Evolutionary conservation across 495 filamentous ascomycete species (phyloP), one percentile per base, ranked within the genome.

Genomic region (Chaetomium fimeti): DNA sequence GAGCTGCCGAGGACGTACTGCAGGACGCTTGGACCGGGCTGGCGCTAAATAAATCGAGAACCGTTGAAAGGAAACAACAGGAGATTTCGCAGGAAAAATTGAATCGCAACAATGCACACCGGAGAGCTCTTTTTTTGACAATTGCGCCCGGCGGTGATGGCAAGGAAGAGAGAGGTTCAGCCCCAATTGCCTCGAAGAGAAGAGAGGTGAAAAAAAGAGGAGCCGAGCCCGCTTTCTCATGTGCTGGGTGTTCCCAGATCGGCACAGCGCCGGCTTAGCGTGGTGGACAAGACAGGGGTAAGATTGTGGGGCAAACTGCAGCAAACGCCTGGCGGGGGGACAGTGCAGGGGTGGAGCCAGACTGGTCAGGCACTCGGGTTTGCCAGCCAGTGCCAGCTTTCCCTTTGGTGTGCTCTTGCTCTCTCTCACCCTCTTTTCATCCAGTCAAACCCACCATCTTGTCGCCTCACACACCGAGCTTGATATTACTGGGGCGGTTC

Each of bases 141-240:
- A 48, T 47, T 18, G 43, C 8, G 40, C 51, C 51, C 52, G 43
- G 22, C 42, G 25, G 60, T 36, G 40, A 62, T 18, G 25, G 60
- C 32, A 36, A 32, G 12, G 22, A n/a, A 22, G 29, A 20, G 16
- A 55, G 28, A 20, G 13, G 42, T 38, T 63, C 61, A 57, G 61
- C 53, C 53, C 54, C 52, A 57, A 49, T 57, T 47, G 5, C 51
- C 18, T 25, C 25, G 51, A 47, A 24, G 25, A 49, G 51, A 53
- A 13, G 49, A 61, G 25, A 60, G 58, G 57, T 54, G 27, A 45
- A 62, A 61, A 66, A 65, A 43, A 58, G 53, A 52, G 58, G 43
- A 52, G 63, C 51, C 40, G 64, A 42, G 58, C 48, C 47, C 53
- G 56, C 28, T 32, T 49, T 43, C 62, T 53, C 51, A 56, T 63